phyloP scores from a whole-genome alignment of 129 eudicot species.

The Chrysanthemum lavandulifolium region DNA sequence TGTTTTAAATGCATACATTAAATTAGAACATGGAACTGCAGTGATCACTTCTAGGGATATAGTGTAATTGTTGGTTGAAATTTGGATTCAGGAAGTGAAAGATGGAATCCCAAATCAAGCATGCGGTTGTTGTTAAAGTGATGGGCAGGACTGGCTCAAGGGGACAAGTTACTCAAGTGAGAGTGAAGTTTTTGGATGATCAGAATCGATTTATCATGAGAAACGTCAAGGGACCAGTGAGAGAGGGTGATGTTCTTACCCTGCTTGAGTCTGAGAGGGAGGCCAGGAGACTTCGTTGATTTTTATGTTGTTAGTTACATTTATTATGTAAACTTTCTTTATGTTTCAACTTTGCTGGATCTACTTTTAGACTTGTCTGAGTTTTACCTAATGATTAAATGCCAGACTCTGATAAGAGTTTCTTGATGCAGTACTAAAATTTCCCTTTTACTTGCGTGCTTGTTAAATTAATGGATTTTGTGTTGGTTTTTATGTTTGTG shows the following conservation, averaged over 20 bases:
- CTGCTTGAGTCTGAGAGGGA: slow-evolving; percentile 46
- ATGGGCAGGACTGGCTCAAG: slow-evolving; percentile 43
- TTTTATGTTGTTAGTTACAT: background rate
- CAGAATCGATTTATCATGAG: slow-evolving; percentile 41
- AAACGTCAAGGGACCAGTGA: slow-evolving; percentile 41
- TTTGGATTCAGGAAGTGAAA: background rate
- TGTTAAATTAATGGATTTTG: background rate
- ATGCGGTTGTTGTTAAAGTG: slow-evolving; percentile 37
- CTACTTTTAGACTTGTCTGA: slow-evolving; percentile 1
- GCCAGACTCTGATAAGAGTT: background rate
- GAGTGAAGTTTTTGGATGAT: slow-evolving; percentile 40
- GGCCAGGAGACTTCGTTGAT: slow-evolving; percentile 38
- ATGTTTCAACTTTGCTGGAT: background rate
- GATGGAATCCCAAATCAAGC: slow-evolving; percentile 43
- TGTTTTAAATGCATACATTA: no score
- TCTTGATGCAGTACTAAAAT: background rate
- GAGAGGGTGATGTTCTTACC: slow-evolving; percentile 45
- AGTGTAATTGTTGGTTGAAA: no score
- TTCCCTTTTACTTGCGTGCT: background rate
- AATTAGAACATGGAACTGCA: no score
- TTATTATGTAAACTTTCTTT: slow-evolving; percentile 9
- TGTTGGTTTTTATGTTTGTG: background rate
- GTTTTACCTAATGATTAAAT: background rate
- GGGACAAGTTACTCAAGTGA: slow-evolving; percentile 43
- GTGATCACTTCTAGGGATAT: background rate